Percentiles rank a stretch among this genome's conserved stretches.
phyloP scores from a whole-genome alignment of 1,139 yeast species.

The Debaryomyces udenii region DNA sequence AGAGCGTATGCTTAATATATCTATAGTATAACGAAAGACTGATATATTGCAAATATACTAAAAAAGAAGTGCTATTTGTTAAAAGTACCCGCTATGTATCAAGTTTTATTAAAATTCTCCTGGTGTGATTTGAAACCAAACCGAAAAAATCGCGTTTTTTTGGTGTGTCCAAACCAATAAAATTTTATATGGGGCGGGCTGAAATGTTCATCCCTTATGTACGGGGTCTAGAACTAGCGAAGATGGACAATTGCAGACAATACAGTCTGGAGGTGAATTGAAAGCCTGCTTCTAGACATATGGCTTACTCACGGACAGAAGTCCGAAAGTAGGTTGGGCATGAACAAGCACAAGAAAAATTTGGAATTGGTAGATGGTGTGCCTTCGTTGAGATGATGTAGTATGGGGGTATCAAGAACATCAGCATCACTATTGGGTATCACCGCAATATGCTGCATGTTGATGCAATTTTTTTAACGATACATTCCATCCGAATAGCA shows the following conservation, averaged over 20 bases:
- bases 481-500: too few relatives aligned
- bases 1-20: constrained; percentile 2
- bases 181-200: background rate
- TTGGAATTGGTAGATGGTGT: too few relatives aligned
- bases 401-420: too few relatives aligned
- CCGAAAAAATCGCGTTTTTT: constrained; percentile 7
- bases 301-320: too few relatives aligned
- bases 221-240: constrained; percentile 5
- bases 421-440: too few relatives aligned
- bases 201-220: constrained; percentile 1
- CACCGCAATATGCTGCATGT: too few relatives aligned
- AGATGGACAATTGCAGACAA: background rate
- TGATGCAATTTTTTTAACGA: too few relatives aligned
- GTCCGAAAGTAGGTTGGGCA: too few relatives aligned
- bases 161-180: constrained; percentile 5
- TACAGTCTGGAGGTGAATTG: too few relatives aligned
- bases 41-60: background rate
- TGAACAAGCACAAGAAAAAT: too few relatives aligned
- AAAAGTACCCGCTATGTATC: constrained; percentile 5
- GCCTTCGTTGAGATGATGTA: too few relatives aligned
- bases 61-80: background rate
- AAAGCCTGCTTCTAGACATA: too few relatives aligned
- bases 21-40: constrained; percentile 8
- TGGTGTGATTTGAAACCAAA: constrained; percentile 7
- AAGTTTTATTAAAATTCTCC: constrained; percentile 8